A percentile compares a stretch with the other conserved stretches of the same genome.
Conservation (phyloP, 176 grass and related monocot species). For the Bromus sterilis region DNA sequence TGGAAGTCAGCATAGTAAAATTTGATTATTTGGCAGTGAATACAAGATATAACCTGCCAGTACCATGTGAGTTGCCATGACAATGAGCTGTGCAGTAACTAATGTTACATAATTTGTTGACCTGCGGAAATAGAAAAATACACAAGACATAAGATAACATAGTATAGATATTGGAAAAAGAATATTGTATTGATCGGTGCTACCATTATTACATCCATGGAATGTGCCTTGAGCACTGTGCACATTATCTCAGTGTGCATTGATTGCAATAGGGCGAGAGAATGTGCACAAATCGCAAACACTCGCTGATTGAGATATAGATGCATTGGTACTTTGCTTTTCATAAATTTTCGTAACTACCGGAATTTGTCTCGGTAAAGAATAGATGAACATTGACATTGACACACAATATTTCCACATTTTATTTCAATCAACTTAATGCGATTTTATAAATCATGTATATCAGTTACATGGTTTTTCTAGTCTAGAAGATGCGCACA, state of each 20-base stretch:
- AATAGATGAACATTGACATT: neutral
- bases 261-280: neutral
- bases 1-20: slow-evolving; percentile 20
- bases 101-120: slow-evolving; percentile 87
- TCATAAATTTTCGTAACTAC: neutral
- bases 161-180: neutral
- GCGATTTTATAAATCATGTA: neutral
- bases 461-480: neutral
- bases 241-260: neutral
- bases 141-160: slow-evolving; percentile 12
- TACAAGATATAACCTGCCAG: slow-evolving; percentile 4
- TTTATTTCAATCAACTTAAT: slow-evolving; percentile 20
- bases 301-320: neutral
- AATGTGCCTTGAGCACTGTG: neutral
- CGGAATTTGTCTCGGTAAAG: slow-evolving; percentile 12
- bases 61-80: slow-evolving; percentile 99
- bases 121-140: slow-evolving; percentile 40
- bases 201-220: slow-evolving; percentile 4
- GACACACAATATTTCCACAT: neutral
- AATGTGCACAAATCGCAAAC: neutral
- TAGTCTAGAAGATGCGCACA: neutral
- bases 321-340: slow-evolving; percentile 7
- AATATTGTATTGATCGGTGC: neutral
- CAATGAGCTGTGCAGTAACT: slow-evolving; percentile 87
- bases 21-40: neutral